These are phyloP conservation scores for Metarhizium rileyi DNA, from an alignment of 2,329 filamentous ascomycete species.

Conservation along the genomic window DNA sequence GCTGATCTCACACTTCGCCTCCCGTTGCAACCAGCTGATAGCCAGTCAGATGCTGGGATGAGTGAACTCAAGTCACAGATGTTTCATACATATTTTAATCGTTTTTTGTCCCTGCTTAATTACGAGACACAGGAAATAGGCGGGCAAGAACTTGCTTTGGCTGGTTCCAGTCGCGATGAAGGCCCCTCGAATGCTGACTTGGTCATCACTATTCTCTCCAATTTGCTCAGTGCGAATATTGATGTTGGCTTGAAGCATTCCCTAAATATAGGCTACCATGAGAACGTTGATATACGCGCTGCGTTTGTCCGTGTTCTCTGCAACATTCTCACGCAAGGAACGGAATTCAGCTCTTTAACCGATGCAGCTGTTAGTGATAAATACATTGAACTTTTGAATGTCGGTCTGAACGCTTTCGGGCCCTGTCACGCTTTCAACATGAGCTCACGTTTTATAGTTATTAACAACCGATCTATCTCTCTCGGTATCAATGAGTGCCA, in stretches of 20 bases:
- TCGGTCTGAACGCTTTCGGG: conserved; percentile 4
- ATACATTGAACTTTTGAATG: conserved; percentile 55
- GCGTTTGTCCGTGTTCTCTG: conserved; percentile 62
- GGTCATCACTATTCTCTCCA: conserved; percentile 58
- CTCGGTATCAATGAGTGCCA: conserved; percentile 52
- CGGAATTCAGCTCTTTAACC: conserved; percentile 59
- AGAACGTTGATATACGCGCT: conserved; percentile 58
- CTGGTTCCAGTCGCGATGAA: conserved; percentile 40
- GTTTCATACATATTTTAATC: conserved; percentile 63
- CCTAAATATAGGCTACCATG: conserved; percentile 60
- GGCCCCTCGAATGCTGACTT: conserved; percentile 47
- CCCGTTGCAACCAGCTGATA: conserved; percentile 55
- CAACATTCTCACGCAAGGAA: conserved; percentile 62
- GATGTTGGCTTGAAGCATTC: conserved; percentile 63
- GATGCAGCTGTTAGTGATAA: conserved; percentile 59
- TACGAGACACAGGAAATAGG: conserved; percentile 39
- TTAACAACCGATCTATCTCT: conserved; percentile 54
- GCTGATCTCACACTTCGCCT: conserved; percentile 57
- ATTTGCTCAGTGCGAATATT: conserved; percentile 60
- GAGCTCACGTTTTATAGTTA: conserved; percentile 28
- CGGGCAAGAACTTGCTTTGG: conserved; percentile 17
- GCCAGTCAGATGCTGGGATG: conserved; percentile 54
- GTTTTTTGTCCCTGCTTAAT: conserved; percentile 56
- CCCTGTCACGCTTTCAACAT: neutral
- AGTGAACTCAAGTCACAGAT: conserved; percentile 62